Conservation (phyloP, 140 eudicot species). For the Flaveria floridana region DNA sequence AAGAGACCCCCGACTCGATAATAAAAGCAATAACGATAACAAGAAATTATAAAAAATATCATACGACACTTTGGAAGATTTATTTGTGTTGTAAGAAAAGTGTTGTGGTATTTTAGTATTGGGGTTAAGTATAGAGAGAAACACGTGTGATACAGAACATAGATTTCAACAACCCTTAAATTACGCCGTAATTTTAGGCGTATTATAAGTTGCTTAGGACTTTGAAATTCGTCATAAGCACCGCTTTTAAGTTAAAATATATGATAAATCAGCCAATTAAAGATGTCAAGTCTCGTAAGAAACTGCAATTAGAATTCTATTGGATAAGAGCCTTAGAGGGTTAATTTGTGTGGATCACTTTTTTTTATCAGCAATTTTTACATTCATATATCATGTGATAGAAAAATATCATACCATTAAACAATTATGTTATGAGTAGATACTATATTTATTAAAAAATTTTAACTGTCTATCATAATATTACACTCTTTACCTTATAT, state of each 20-base stretch:
- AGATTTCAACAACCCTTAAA: conserved; percentile 60
- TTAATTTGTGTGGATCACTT: neutral
- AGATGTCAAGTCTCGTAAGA: neutral
- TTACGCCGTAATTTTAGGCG: conserved; percentile 67
- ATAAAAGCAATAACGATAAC: no score
- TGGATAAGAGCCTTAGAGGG: neutral
- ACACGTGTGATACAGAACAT: conserved; percentile 20
- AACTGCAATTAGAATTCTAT: conserved; percentile 7
- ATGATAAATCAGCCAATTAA: conserved; percentile 15
- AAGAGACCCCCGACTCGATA: no score
- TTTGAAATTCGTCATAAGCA: conserved; percentile 35
- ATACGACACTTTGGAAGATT: neutral
- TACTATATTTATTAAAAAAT: no score
- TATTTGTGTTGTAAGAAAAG: neutral
- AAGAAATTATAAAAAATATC: no score
- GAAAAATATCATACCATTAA: no score
- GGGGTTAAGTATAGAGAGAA: conserved; percentile 5
- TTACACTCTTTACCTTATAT: no score
- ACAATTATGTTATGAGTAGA: no score
- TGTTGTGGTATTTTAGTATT: neutral
- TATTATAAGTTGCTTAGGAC: conserved; percentile 46
- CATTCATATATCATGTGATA: no score
- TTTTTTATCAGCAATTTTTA: neutral
- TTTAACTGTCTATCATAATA: no score
- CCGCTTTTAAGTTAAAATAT: conserved; percentile 30